Base-by-base conservation (phyloP, 441 rosid species). In the Brassica balearica region DNA sequence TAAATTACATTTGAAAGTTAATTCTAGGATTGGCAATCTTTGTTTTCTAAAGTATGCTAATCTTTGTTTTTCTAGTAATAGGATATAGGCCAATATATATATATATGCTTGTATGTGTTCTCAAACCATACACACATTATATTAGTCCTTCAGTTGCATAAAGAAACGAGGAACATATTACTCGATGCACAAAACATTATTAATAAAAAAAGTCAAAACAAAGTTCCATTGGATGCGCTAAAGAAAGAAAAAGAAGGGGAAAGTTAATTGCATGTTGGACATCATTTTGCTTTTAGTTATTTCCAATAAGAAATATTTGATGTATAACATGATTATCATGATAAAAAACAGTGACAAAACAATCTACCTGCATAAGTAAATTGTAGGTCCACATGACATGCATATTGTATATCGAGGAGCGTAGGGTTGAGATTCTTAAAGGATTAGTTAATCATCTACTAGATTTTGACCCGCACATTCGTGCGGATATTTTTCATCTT, bases 211-310 rank as follows among this genome's bases (percentile, higher is more conserved):
- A 6, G 38, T 34, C 38, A 6, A 34, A 34, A 34, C 73, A 72
- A 60, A 71, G 81, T 77, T 60, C 62, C 81, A 78, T 78, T 78
- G 81, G 81, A 78, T 78, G 65, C 81, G 14, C n/a, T 48, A 29
- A 60, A 77, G 61, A 17, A 70, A 27, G 58, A 23, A 71, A 15
- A 65, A 34, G 59, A 38, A 9, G 60, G 11, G 23, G 63, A 78
- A 78, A 51, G 73, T 60, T 34, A 68, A 68, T 34, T 72, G 74
- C 69, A 68, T 67, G 65, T 67, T 78, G 59, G 55, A 55, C 73
- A 68, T 59, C 73, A 68, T 60, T 67, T 73, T 60, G 66, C 64
- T 72, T 78, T 78, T 46, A 72, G 34, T 66, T 65, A 23, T 25
- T 65, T 17, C 34, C 61, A 64, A 25, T 55, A 25, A 38, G 25